These are phyloP conservation scores for Myrmaecium sp. DNA, from an alignment of 2,329 filamentous ascomycete species.

Conservation along the genomic window DNA sequence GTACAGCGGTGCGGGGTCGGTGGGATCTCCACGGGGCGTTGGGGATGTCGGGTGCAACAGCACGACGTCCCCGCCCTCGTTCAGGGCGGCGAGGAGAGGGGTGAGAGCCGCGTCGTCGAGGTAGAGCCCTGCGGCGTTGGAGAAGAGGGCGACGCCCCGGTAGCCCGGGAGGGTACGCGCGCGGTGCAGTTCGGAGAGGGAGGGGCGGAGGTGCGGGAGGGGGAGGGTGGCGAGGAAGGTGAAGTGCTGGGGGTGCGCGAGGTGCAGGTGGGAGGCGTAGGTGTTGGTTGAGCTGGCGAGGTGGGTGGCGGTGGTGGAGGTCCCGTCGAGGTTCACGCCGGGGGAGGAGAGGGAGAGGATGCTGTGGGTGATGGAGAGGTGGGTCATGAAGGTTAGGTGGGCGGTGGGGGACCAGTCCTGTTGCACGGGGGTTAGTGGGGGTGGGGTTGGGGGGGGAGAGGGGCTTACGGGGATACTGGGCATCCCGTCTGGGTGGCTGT, in stretches of 20 bases:
- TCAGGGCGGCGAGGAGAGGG: slow-evolving; percentile 31
- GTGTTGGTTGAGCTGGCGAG: slow-evolving; percentile 26
- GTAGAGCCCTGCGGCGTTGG: slow-evolving; percentile 37
- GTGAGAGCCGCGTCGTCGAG: slow-evolving; percentile 30
- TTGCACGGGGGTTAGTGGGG: slow-evolving; percentile 1
- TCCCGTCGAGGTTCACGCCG: slow-evolving; percentile 29
- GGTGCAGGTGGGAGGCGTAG: slow-evolving; percentile 24
- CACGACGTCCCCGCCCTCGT: slow-evolving; percentile 28
- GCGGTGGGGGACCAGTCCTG: slow-evolving; percentile 27
- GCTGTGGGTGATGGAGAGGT: slow-evolving; percentile 31
- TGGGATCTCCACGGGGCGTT: slow-evolving; percentile 21
- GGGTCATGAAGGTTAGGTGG: slow-evolving; percentile 35
- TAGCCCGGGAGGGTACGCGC: not conserved
- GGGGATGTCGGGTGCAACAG: slow-evolving; percentile 42
- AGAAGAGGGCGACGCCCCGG: slow-evolving; percentile 32
- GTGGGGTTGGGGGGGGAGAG: slow-evolving; percentile 2
- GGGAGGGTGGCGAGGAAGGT: slow-evolving; percentile 39
- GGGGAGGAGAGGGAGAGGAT: slow-evolving; percentile 39
- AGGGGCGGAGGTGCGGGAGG: slow-evolving; percentile 30
- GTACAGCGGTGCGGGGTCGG: slow-evolving; percentile 15
- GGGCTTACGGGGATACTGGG: slow-evolving; percentile 23
- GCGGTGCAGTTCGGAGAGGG: slow-evolving; percentile 32
- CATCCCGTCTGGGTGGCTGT: slow-evolving; percentile 33
- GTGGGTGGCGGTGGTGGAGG: slow-evolving; percentile 18
- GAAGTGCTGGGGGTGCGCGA: slow-evolving; percentile 23